Base-by-base conservation (phyloP, 2,329 filamentous ascomycete species). In the Tolypocladium ophioglossoides region DNA sequence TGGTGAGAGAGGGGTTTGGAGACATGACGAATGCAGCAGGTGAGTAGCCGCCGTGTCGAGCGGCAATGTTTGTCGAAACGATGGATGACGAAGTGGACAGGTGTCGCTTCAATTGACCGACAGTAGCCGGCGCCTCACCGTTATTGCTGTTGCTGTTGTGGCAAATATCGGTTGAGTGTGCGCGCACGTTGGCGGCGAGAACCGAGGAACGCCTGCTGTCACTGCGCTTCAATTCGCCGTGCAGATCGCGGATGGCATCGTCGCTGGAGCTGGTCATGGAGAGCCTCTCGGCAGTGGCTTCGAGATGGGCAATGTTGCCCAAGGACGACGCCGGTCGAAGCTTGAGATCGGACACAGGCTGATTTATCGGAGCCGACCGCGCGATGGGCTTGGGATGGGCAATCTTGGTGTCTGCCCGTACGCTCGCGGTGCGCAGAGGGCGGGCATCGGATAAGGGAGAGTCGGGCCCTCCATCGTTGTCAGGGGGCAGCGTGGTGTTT, bases 181-280 rank as follows among this genome's bases (percentile, higher is more conserved):
- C 67, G 34, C 66, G 66, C 57, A 75, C 66, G 53, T 72, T 75
- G 48, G 75, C 73, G 22, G 79, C 81, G 47, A 82, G 74, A 51
- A 84, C 73, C 10, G 83, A 86, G 2, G 84, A 86, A 55, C 79
- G 77, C 57, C 81, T 77, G 64, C 83, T 88, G 64, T 87, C 86
- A 64, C 76, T 81, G 60, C 82, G 78, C 70, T 88, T 89, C 64
- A 87, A 74, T 68, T 88, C 84, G 57, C 82, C 75, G 68, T 89
- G 84, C 59, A 89, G 75, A 63, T 86, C 82, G 56, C 86, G 80
- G 62, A 91, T 91, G 61, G 88, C 86, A 72, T 87, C 82, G 62
- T 87, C 86, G 64, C 91, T 87, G 57, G 87, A 89, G 58, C 84
- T 87, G 54, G 83, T 85, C 73, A 81, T 80, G 61, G 85, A 88